These are phyloP conservation scores for Daldinia sp. DNA, from an alignment of 2,329 filamentous ascomycete genomes.

Conservation along the genomic window DNA sequence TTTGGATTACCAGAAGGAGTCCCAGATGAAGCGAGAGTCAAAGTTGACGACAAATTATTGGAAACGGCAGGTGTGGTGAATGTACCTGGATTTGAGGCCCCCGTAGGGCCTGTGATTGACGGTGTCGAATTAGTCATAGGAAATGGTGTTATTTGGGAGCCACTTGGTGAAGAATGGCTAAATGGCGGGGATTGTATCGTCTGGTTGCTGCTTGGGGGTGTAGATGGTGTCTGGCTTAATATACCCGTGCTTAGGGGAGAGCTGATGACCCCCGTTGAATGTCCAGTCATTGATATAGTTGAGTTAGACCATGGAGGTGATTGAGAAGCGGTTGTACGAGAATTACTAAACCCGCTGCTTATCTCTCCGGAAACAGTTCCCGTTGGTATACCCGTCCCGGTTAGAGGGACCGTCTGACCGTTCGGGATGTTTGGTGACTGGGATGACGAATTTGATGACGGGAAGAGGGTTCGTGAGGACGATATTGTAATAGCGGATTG, in stretches of 20 bases:
- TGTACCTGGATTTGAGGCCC: conserved; percentile 15
- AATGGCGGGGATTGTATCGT: background rate
- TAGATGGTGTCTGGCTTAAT: background rate
- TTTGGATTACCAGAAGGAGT: background rate
- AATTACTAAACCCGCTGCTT: conserved; percentile 11
- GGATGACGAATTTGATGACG: conserved; percentile 23
- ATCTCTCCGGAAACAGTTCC: background rate
- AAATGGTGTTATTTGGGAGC: conserved; percentile 26
- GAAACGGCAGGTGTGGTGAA: background rate
- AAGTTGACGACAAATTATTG: background rate
- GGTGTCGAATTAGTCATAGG: conserved; percentile 24
- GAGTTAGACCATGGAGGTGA: conserved; percentile 36
- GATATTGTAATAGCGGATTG: conserved; percentile 3
- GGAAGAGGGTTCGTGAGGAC: conserved; percentile 20
- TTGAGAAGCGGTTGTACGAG: conserved; percentile 2
- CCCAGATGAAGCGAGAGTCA: conserved; percentile 1
- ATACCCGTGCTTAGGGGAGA: conserved; percentile 4
- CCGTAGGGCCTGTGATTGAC: conserved; percentile 9
- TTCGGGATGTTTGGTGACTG: conserved; percentile 23
- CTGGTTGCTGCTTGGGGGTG: conserved; percentile 10
- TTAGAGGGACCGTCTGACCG: conserved; percentile 23
- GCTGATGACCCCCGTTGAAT: conserved; percentile 12
- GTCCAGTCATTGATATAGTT: conserved; percentile 18
- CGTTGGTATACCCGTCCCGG: conserved; percentile 6
- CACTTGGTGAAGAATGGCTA: conserved; percentile 1